Conservation (phyloP, 2,329 filamentous ascomycete genomes). For the Aspergillus sp. region DNA sequence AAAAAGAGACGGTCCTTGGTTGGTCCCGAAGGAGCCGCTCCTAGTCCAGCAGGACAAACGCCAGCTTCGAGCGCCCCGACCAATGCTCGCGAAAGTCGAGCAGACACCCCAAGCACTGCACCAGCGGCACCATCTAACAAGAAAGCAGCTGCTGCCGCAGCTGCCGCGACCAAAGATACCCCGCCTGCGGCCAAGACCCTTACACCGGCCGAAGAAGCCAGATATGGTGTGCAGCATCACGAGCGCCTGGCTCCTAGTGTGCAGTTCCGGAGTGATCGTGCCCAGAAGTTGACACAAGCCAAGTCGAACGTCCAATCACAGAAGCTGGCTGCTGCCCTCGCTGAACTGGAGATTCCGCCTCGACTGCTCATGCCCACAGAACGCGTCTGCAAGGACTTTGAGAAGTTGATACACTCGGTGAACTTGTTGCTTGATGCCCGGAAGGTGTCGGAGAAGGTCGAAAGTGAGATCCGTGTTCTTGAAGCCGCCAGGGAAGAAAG, state of each 20-base stretch:
- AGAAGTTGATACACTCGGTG: constrained; percentile 43
- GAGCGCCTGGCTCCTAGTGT: constrained; percentile 83
- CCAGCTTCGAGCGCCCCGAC: constrained; percentile 30
- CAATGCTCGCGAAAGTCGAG: constrained; percentile 31
- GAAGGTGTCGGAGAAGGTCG: constrained; percentile 44
- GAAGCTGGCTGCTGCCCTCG: constrained; percentile 43
- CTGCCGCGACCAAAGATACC: constrained; percentile 35
- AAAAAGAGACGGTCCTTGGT: constrained; percentile 79
- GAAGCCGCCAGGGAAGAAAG: constrained; percentile 38
- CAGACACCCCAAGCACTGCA: constrained; percentile 29
- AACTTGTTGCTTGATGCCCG: constrained; percentile 44
- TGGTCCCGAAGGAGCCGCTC: constrained; percentile 50
- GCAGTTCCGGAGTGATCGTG: constrained; percentile 70
- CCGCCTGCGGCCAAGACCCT: constrained; percentile 64
- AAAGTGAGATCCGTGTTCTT: constrained; percentile 44
- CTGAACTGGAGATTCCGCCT: constrained; percentile 43
- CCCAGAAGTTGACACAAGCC: constrained; percentile 45
- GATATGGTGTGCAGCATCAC: constrained; percentile 80
- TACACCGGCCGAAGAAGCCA: constrained; percentile 66
- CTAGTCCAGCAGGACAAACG: constrained; percentile 52
- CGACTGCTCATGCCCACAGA: constrained; percentile 48
- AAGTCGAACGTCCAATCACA: constrained; percentile 48
- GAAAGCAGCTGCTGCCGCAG: constrained; percentile 31
- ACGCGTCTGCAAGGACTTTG: constrained; percentile 46
- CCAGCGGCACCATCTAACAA: constrained; percentile 21